phyloP scores from a whole-genome alignment of 2,329 filamentous ascomycete genomes.

The Arthrobotrys megalospora region DNA sequence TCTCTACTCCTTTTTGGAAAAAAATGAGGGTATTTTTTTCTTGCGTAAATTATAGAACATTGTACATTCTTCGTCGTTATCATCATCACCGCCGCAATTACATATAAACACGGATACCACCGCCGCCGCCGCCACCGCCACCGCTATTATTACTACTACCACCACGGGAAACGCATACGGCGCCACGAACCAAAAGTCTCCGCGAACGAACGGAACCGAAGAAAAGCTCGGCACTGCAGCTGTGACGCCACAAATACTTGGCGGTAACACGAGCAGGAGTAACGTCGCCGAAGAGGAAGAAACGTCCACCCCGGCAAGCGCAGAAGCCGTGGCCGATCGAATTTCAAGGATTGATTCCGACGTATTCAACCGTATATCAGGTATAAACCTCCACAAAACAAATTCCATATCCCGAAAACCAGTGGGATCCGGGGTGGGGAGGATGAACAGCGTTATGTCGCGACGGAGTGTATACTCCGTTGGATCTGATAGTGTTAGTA shows the following conservation, averaged over 20 bases:
- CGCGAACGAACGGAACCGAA: conserved; percentile 8
- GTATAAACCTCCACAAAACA: not conserved
- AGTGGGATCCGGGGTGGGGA: conserved; percentile 15
- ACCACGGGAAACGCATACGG: not conserved
- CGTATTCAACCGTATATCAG: conserved; percentile 39
- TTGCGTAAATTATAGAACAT: conserved; percentile 52
- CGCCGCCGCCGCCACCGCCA: conserved; percentile 1
- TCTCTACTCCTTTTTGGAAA: not conserved
- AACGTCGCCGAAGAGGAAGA: conserved; percentile 5
- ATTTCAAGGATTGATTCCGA: conserved; percentile 45
- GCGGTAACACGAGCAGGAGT: conserved; percentile 8
- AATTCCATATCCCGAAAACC: conserved; percentile 28
- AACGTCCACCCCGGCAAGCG: conserved; percentile 13
- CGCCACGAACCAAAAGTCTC: conserved; percentile 3
- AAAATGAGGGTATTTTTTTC: conserved; percentile 17
- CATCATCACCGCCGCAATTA: not conserved
- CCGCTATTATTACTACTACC: not conserved
- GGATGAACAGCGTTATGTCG: conserved; percentile 25
- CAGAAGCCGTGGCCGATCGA: conserved; percentile 27
- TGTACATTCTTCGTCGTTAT: conserved; percentile 20
- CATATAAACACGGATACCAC: conserved; percentile 38
- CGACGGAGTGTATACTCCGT: conserved; percentile 27
- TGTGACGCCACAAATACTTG: conserved; percentile 17
- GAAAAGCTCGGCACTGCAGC: not conserved
- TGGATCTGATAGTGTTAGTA: conserved; percentile 18